Evolutionary conservation across 192 early-diverging fungal genomes (phyloP).

Genomic region (Linnemannia schmuckeri): DNA sequence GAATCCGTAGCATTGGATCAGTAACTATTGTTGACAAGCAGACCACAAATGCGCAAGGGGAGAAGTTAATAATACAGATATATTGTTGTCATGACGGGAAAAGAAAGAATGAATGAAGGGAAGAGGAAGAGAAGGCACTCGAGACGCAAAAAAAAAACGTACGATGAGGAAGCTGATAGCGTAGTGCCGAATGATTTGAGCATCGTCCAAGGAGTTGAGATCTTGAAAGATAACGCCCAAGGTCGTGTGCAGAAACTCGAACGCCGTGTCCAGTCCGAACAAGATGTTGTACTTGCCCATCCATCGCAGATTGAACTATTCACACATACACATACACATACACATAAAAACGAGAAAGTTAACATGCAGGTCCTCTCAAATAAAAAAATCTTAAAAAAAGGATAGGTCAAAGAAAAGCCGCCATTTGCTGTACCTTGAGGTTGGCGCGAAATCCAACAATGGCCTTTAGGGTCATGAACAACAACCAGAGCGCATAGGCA

Average conservation of each 20-base stretch:
- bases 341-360: not conserved
- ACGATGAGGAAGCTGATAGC: constrained; percentile 30
- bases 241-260: constrained; percentile 38
- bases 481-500: constrained; percentile 42
- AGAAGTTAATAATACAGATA: not conserved
- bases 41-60: not conserved
- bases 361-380: not conserved
- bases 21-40: constrained; percentile 1
- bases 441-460: constrained; percentile 42
- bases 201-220: constrained; percentile 16
- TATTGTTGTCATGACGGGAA: not conserved
- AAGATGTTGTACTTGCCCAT: constrained; percentile 46
- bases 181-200: constrained; percentile 24
- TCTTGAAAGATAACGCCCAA: constrained; percentile 45
- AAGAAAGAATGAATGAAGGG: not conserved
- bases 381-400: not conserved
- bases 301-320: constrained; percentile 47
- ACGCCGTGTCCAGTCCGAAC: constrained; percentile 39
- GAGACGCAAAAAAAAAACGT: not conserved
- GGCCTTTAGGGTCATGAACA: constrained; percentile 41
- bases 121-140: not conserved
- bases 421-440: constrained; percentile 22
- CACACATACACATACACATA: not conserved
- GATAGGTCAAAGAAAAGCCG: not conserved
- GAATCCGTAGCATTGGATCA: constrained; percentile 34